phyloP scores from a whole-genome alignment of 2,329 filamentous ascomycete genomes.

The Pestalotiopsis sp. region DNA sequence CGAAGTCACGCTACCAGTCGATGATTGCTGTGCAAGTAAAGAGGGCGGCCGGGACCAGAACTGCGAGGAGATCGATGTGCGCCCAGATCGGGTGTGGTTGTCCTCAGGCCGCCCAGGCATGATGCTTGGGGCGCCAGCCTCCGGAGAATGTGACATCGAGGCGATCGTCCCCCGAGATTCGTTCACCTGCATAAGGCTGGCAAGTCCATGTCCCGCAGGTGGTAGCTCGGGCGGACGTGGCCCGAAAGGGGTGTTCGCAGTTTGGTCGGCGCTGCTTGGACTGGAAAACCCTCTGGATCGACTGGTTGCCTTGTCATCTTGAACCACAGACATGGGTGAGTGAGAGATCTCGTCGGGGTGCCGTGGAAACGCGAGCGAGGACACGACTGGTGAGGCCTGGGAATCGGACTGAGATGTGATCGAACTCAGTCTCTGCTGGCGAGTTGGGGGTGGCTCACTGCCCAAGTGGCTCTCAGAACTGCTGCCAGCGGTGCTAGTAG shows the following conservation, averaged over 20 bases:
- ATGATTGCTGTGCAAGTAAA: conserved; percentile 50
- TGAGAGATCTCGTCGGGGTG: conserved; percentile 45
- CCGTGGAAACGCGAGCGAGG: conserved; percentile 36
- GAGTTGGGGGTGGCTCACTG: conserved; percentile 50
- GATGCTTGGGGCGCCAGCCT: conserved; percentile 23
- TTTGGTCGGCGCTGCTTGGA: conserved; percentile 26
- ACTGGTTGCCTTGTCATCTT: conserved; percentile 33
- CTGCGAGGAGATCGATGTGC: conserved; percentile 23
- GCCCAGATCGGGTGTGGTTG: conserved; percentile 18
- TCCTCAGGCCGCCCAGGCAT: conserved; percentile 19
- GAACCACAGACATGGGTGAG: conserved; percentile 44
- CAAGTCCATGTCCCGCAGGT: conserved; percentile 9
- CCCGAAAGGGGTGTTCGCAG: conserved; percentile 21
- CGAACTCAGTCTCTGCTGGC: conserved; percentile 52
- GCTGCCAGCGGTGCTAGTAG: conserved; percentile 44
- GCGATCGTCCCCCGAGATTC: conserved; percentile 26
- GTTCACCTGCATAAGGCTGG: conserved; percentile 20
- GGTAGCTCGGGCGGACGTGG: conserved; percentile 26
- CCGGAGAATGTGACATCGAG: conserved; percentile 27
- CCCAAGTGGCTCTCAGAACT: conserved; percentile 50
- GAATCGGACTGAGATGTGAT: conserved; percentile 49
- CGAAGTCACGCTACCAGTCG: conserved; percentile 45
- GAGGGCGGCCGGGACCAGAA: conserved; percentile 40
- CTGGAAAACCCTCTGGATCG: conserved; percentile 30
- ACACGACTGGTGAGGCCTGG: conserved; percentile 43